phyloP scores from a whole-genome alignment of 257 asterid species.

The Scutellaria minor region DNA sequence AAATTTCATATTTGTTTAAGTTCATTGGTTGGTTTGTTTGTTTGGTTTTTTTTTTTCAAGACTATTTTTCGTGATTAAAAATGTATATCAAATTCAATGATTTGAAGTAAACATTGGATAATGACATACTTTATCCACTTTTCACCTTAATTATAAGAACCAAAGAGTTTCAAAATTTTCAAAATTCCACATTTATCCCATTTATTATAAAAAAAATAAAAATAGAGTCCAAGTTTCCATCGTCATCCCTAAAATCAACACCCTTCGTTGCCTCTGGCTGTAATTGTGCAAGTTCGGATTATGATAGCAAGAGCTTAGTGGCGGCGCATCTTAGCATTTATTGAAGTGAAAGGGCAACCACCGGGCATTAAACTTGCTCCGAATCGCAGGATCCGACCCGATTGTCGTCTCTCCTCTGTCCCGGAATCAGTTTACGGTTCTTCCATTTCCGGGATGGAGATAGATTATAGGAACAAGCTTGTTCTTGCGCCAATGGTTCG shows the following conservation, averaged over 20 bases:
- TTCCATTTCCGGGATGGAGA: conserved; percentile 37
- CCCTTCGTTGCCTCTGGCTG: not conserved
- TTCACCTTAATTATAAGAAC: too few species aligned
- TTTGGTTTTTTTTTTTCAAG: too few species aligned
- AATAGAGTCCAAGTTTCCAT: not conserved
- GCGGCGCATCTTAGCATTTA: not conserved
- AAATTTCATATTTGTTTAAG: too few species aligned
- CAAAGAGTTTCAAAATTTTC: too few species aligned
- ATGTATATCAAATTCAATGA: too few species aligned
- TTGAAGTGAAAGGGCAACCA: not conserved
- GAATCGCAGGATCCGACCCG: not conserved
- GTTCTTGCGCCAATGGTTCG: conserved; percentile 97
- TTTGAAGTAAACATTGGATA: too few species aligned
- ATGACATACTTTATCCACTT: too few species aligned
- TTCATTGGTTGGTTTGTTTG: too few species aligned
- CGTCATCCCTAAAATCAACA: not conserved
- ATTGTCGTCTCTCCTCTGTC: conserved; percentile 3
- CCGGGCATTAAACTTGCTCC: not conserved
- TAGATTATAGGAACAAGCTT: conserved; percentile 77
- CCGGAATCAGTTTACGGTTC: conserved; percentile 13
- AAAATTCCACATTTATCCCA: too few species aligned
- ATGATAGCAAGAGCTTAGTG: not conserved
- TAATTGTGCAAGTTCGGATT: not conserved
- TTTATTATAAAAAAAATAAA: too few species aligned
- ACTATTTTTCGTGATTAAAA: too few species aligned